These are phyloP conservation scores for Zymoseptoria passerinii DNA, from an alignment of 2,329 filamentous ascomycete species.

Conservation along the genomic window DNA sequence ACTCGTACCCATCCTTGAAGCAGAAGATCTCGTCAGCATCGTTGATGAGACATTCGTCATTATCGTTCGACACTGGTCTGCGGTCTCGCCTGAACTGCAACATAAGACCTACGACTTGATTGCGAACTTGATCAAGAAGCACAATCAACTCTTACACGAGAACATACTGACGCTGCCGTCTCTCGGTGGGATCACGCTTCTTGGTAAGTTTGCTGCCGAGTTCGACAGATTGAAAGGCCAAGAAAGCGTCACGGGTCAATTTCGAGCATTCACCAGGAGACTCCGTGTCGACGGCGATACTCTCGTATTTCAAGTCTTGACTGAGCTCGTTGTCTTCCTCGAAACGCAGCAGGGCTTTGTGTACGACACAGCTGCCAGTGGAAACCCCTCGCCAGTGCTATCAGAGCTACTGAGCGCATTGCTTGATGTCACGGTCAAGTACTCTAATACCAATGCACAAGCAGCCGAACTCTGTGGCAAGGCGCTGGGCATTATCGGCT, in stretches of 20 bases:
- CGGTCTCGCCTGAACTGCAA: slow-evolving; percentile 55
- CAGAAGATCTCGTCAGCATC: slow-evolving; percentile 69
- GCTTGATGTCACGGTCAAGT: slow-evolving; percentile 76
- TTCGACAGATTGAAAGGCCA: slow-evolving; percentile 57
- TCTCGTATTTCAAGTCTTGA: slow-evolving; percentile 73
- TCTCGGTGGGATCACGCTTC: slow-evolving; percentile 58
- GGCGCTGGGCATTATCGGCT: slow-evolving; percentile 82
- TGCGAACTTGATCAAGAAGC: slow-evolving; percentile 54
- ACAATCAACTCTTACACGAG: slow-evolving; percentile 53
- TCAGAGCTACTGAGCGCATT: slow-evolving; percentile 65
- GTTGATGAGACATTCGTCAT: slow-evolving; percentile 86
- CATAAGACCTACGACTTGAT: slow-evolving; percentile 56
- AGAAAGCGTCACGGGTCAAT: slow-evolving; percentile 57
- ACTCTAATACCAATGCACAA: slow-evolving; percentile 57
- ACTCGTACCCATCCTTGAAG: slow-evolving; percentile 65
- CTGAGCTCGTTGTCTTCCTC: slow-evolving; percentile 68
- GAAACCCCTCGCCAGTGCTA: slow-evolving; percentile 72
- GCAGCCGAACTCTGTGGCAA: slow-evolving; percentile 69
- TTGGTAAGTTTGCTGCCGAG: slow-evolving; percentile 59
- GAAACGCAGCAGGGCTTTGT: slow-evolving; percentile 65
- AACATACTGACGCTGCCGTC: slow-evolving; percentile 72
- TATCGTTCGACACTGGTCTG: slow-evolving; percentile 70
- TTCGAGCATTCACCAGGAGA: slow-evolving; percentile 64
- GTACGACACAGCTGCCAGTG: slow-evolving; percentile 69
- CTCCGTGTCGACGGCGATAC: slow-evolving; percentile 75